Base-by-base conservation (phyloP, 257 asterid genomes). In the Buddleja alternifolia region DNA sequence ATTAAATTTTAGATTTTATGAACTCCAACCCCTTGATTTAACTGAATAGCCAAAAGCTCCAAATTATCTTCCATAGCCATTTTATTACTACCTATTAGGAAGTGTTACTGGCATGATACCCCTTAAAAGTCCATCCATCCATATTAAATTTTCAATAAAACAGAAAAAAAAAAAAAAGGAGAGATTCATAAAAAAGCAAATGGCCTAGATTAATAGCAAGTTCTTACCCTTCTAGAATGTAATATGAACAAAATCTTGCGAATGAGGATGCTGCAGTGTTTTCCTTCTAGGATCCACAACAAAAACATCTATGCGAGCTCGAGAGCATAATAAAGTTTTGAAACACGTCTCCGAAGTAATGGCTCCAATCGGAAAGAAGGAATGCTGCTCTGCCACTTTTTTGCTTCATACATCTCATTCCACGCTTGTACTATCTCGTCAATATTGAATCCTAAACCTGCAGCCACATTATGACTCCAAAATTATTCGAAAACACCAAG, bases 381-480 rank as follows among this genome's bases (percentile, higher is more conserved):
- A 72, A 92, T 48, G 29, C 75, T 81, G 44, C 78, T 76, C 69
- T 87, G 88, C 98, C 93, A 89, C 67, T 79, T 84, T 68, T 81
- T 89, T 16, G 98, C 98, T 68, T 92, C 96, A 37, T 87, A 85
- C 98, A 92, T 92, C 83, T 92, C 96, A 53, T 87, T 87, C 98
- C 96, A 89, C 24, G 98, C 98, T 77, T 92, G 96, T 68, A 92
- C 87, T 76, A 92, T 92, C 90, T 92, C 98, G 16, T 89, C 93
- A 56, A 89, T 92, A 73, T 92, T 87, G 88, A 92, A 92, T 61
- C 96, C 95, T 51, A 84, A 74, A 41, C 96, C 98, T 89, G 82
- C 74, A 84, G 77, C 2, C 25, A 68, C 12, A 39, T 60, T 1
- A 44, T 40, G 41, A 42, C 2, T 61, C 76, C 70, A 79, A 36